Percentiles rank a stretch among this genome's conserved stretches.
phyloP scores from a whole-genome alignment of 257 asterid genomes.

The Cordia subcordata region DNA sequence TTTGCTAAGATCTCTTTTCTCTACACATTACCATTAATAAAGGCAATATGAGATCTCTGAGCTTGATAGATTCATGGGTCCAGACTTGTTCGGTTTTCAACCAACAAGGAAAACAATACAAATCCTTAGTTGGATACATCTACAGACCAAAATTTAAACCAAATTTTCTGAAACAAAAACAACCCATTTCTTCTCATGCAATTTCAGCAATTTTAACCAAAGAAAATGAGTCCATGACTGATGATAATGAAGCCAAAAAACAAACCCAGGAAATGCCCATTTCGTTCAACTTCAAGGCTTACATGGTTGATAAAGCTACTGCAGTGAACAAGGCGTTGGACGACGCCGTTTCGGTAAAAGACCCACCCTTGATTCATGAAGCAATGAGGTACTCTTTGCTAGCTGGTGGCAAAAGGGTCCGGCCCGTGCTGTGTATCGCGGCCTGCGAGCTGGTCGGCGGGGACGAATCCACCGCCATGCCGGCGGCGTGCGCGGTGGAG shows the following conservation, averaged over 20 bases:
- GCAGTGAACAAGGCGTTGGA: conserved; percentile 48
- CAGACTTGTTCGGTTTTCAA: conserved; percentile 22
- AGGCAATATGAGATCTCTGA: conserved; percentile 34
- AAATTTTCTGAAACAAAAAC: conserved; percentile 1
- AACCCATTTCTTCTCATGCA: conserved; percentile 7
- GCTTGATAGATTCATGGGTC: conserved; percentile 32
- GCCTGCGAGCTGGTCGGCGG: conserved; percentile 85
- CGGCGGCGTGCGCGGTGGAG: conserved; percentile 84
- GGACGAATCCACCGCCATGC: conserved; percentile 40
- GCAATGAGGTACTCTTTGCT: conserved; percentile 71
- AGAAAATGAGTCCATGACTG: conserved; percentile 23
- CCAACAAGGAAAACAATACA: neutral
- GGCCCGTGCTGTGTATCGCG: conserved; percentile 75
- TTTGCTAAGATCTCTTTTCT: too few species aligned
- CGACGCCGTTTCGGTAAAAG: conserved; percentile 42
- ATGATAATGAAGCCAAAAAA: neutral
- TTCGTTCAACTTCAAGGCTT: conserved; percentile 39
- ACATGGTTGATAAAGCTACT: conserved; percentile 46
- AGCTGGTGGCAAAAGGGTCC: conserved; percentile 71
- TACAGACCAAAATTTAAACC: conserved; percentile 9
- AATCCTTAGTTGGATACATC: conserved; percentile 16
- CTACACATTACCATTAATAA: neutral
- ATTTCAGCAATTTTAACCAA: conserved; percentile 25
- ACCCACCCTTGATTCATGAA: conserved; percentile 57
- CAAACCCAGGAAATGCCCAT: conserved; percentile 16